Base-by-base conservation (phyloP, 176 grass and related monocot genomes). In the Triticum turgidum region DNA sequence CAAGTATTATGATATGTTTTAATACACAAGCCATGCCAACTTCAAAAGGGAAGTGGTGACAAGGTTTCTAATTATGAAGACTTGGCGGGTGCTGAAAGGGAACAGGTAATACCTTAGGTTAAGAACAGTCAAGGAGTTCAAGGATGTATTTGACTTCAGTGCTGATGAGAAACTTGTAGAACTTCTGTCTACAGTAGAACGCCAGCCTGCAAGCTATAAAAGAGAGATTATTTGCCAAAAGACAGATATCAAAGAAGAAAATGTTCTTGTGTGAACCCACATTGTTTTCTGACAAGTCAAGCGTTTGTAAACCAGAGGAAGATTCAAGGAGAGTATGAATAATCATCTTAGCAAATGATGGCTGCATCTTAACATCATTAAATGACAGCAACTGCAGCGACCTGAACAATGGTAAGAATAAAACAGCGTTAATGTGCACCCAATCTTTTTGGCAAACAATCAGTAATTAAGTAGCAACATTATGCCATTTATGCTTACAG, bases 201-300 rank as follows among this genome's bases (percentile, higher is more conserved):
- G 61, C 79, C 91, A 93, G 32, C 88, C 91, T 64, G 88, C 20
- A 65, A 93, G 63, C 88, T 90, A 68, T 21, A 88, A 76, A 62
- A 78, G n/a, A 83, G 27, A 38, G 7, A 65, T 67, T 77, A 77
- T 61, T 78, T 71, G 20, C 0, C 20, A 42, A 44, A 10, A 62
- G 63, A 83, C 9, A 88, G 15, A 70, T 9, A n/a, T 86, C 30
- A 69, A 76, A 58, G 9, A 30, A 67, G 27, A 64, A 30, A 65
- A 69, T 5, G 15, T 24, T 69, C n/a, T 85, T 21, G 18, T 85
- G 82, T 79, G 20, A 77, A 90, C 85, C 63, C 73, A 93, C 91
- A 77, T 93, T 76, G 61, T 90, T 86, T 73, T 93, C 86, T 34
- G 88, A 88, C 83, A 90, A 86, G 29, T 93, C 91, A 63, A 93